Evolutionary conservation across 345 rosid genomes (phyloP).

Genomic region (Angophora floribunda): DNA sequence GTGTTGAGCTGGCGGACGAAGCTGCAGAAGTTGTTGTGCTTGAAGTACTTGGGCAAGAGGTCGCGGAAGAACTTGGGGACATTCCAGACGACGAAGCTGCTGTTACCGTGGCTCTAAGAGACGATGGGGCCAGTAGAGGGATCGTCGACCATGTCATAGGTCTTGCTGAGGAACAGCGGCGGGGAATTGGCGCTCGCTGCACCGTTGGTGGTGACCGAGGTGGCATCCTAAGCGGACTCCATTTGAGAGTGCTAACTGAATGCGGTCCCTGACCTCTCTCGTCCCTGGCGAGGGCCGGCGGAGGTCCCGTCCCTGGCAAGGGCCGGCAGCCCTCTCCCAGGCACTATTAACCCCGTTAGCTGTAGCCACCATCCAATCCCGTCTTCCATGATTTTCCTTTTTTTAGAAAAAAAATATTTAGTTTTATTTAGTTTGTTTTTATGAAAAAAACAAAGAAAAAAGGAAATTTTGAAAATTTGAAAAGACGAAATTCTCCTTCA

Average conservation of each 20-base stretch:
- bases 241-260: neutral
- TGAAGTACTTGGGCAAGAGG: constrained; percentile 1
- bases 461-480: too few species aligned
- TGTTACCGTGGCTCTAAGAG: neutral
- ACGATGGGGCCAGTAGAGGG: neutral
- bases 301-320: too few species aligned
- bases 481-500: too few species aligned
- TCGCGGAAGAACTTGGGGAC: neutral
- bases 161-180: constrained; percentile 1
- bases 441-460: too few species aligned
- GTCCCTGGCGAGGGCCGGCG: too few species aligned
- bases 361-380: too few species aligned
- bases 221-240: neutral
- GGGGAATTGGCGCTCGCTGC: neutral
- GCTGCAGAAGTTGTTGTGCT: constrained; percentile 7
- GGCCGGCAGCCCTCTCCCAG: too few species aligned
- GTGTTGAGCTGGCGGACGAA: constrained; percentile 6
- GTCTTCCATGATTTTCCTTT: too few species aligned
- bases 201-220: neutral
- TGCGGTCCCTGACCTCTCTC: neutral
- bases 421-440: too few species aligned
- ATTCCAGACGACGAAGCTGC: constrained; percentile 3
- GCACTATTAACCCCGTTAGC: too few species aligned
- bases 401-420: too few species aligned
- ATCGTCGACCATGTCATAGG: constrained; percentile 3